A percentile compares a stretch with the other conserved stretches of the same genome.
phyloP scores from a whole-genome alignment of 208 protist species.

The Angomonas ambiguus region DNA sequence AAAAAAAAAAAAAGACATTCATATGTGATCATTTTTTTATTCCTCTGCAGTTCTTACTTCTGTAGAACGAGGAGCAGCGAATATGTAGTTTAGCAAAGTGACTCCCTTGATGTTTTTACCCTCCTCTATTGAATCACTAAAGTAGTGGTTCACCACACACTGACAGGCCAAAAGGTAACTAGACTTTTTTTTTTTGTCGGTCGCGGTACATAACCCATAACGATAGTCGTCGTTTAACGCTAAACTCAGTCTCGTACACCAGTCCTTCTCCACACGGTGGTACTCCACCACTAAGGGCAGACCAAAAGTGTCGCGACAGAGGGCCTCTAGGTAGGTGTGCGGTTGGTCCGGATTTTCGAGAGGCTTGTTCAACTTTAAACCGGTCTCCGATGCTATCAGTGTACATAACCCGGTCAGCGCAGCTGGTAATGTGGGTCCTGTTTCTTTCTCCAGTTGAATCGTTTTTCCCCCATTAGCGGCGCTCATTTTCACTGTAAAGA shows the following conservation, averaged over 20 bases:
- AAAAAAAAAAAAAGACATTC: not conserved
- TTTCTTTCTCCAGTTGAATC: not conserved
- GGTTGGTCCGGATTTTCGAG: not conserved
- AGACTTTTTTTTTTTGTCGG: not conserved
- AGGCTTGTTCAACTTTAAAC: not conserved
- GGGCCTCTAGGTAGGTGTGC: not conserved
- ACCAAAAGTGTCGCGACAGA: not conserved
- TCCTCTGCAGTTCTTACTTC: not conserved
- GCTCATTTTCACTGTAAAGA: not conserved
- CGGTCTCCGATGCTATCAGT: not conserved
- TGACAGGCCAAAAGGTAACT: not conserved
- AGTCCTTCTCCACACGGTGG: not conserved
- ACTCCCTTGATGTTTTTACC: not conserved
- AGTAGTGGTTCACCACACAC: not conserved
- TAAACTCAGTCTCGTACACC: not conserved
- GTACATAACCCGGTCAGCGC: not conserved
- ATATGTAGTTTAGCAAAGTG: not conserved
- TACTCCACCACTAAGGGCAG: not conserved
- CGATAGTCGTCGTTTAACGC: not conserved
- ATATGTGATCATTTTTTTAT: no score
- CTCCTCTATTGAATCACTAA: not conserved
- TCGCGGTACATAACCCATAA: not conserved
- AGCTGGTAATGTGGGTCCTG: not conserved
- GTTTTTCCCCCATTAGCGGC: not conserved
- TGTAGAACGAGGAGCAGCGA: not conserved